Percentiles rank a stretch among this genome's conserved stretches.
phyloP scores from a whole-genome alignment of 192 early-diverging fungal genomes.

The Kickxella alabastrina region DNA sequence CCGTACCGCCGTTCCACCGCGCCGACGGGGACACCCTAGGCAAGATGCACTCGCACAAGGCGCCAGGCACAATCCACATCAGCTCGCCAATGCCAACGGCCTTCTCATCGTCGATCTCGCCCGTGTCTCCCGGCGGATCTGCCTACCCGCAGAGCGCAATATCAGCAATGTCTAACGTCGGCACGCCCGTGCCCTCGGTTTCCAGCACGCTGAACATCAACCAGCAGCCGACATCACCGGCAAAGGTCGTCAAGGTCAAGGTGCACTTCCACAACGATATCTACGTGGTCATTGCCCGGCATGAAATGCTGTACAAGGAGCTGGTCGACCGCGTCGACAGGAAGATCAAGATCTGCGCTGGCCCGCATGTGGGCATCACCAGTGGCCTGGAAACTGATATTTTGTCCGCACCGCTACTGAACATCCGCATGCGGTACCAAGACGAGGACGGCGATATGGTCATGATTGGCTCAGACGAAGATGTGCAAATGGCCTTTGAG shows the following conservation, averaged over 20 bases:
- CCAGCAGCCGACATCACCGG: conserved; percentile 29
- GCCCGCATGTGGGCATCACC: conserved; percentile 54
- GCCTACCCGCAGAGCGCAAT: not conserved
- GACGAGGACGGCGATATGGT: conserved; percentile 94
- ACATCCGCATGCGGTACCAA: conserved; percentile 76
- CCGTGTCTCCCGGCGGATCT: conserved; percentile 29
- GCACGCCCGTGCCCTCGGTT: conserved; percentile 27
- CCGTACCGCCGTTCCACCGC: conserved; percentile 34
- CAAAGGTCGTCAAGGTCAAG: conserved; percentile 72
- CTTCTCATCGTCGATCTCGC: conserved; percentile 39
- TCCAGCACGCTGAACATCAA: conserved; percentile 1
- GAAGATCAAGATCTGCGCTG: conserved; percentile 81
- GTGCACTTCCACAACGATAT: conserved; percentile 85
- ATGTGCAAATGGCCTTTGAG: conserved; percentile 91
- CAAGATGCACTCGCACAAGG: conserved; percentile 8
- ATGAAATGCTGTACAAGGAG: conserved; percentile 69
- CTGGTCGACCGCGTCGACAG: conserved; percentile 79
- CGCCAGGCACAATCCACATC: conserved; percentile 23
- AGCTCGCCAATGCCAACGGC: conserved; percentile 30
- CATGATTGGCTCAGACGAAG: conserved; percentile 81
- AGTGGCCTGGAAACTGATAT: conserved; percentile 42
- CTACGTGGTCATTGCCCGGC: conserved; percentile 84
- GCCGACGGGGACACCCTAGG: conserved; percentile 1
- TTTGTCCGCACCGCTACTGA: conserved; percentile 45
- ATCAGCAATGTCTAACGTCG: conserved; percentile 22